Conservation (phyloP, 306 rosid genomes). For the Luffa aegyptiaca region DNA sequence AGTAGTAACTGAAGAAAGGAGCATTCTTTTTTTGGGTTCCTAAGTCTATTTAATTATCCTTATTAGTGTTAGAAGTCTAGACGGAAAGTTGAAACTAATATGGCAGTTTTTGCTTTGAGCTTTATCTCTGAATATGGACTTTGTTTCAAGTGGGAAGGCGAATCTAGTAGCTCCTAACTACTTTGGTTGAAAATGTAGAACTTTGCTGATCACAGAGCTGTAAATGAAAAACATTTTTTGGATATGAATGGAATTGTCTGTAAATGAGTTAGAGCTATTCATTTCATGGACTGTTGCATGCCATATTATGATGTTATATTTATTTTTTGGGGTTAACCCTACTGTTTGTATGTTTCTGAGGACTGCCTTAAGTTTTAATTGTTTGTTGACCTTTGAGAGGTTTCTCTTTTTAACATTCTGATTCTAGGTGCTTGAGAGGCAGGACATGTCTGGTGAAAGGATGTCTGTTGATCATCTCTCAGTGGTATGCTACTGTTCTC, state of each 20-base stretch:
- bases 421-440: conserved; percentile 52
- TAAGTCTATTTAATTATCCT: background rate
- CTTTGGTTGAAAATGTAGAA: background rate
- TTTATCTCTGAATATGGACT: background rate
- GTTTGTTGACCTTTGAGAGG: background rate
- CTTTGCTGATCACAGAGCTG: background rate
- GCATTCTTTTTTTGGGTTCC: background rate
- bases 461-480: conserved; percentile 53
- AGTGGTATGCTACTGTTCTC: conserved; percentile 36
- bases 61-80: background rate
- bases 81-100: background rate
- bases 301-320: background rate
- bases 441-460: conserved; percentile 33
- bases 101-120: background rate
- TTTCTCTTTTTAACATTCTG: background rate
- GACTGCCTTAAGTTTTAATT: background rate
- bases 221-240: background rate
- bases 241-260: background rate
- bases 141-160: background rate
- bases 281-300: background rate
- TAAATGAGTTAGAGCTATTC: background rate
- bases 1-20: background rate
- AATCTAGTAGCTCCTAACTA: background rate
- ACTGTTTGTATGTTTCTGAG: background rate
- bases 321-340: background rate